Evolutionary conservation across 2,329 filamentous ascomycete genomes (phyloP).

Genomic region (Bipolaris zeicola): DNA sequence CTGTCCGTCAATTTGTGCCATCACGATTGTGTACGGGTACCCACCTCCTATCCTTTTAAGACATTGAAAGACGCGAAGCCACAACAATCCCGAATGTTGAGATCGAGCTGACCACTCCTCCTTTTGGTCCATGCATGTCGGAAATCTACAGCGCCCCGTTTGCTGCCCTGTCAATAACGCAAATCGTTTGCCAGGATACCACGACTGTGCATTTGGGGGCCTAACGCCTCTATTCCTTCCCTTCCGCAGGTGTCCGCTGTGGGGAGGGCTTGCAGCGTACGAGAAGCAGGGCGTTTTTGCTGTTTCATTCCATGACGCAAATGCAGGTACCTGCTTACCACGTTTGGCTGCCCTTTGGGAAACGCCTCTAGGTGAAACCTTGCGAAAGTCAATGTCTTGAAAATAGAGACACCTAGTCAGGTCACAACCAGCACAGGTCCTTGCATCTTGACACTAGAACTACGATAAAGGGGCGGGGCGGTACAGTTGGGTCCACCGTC

Average conservation of each 20-base stretch:
- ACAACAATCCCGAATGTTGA: background rate
- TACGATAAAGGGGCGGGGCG: background rate
- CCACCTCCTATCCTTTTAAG: background rate
- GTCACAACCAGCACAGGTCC: background rate
- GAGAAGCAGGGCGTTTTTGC: background rate
- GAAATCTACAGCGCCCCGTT: background rate
- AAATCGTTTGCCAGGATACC: background rate
- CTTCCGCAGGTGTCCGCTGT: conserved; percentile 1
- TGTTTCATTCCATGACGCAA: background rate
- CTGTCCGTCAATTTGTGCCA: conserved; percentile 4
- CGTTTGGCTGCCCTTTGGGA: background rate
- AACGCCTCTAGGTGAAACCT: background rate
- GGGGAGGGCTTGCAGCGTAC: conserved; percentile 1
- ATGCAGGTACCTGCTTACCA: conserved; percentile 1
- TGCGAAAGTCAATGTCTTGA: background rate
- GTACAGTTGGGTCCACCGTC: background rate
- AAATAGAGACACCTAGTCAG: background rate
- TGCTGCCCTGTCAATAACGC: background rate
- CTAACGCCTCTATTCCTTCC: conserved; percentile 1
- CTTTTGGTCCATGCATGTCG: background rate
- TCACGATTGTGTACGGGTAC: background rate
- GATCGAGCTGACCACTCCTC: background rate
- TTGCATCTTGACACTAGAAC: background rate
- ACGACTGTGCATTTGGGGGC: background rate
- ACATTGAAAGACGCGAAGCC: background rate